A percentile compares a stretch with the other conserved stretches of the same genome.
Evolutionary conservation across 1,284 basidiomycete genomes (phyloP).

Genomic region (Agroathelia rolfsii): DNA sequence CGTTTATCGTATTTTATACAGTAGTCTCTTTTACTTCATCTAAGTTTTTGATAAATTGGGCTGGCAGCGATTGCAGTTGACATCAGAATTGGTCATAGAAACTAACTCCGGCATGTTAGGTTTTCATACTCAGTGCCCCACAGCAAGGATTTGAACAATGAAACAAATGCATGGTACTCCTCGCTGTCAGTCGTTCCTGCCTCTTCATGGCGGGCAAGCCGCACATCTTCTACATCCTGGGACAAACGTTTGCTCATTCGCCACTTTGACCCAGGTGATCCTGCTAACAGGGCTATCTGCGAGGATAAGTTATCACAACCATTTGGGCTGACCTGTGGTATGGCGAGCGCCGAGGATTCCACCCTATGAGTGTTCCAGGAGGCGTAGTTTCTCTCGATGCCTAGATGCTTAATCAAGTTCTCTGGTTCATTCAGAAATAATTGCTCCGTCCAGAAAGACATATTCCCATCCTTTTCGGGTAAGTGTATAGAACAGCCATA

Average conservation of each 20-base stretch:
- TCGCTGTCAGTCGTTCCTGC: constrained; percentile 32
- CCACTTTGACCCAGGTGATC: constrained; percentile 26
- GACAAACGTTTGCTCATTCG: constrained; percentile 27
- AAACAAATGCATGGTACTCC: constrained; percentile 30
- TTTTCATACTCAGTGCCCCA: constrained; percentile 26
- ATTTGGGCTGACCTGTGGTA: constrained; percentile 27
- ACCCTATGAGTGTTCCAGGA: constrained; percentile 43
- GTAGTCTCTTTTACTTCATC: too few relatives aligned
- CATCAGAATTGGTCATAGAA: too few relatives aligned
- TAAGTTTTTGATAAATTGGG: too few relatives aligned
- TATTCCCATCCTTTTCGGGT: constrained; percentile 25
- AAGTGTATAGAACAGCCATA: constrained; percentile 36
- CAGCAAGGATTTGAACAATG: constrained; percentile 22
- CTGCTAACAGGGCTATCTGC: constrained; percentile 29
- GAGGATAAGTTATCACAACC: constrained; percentile 32
- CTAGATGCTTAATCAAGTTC: constrained; percentile 30
- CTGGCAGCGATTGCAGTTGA: too few relatives aligned
- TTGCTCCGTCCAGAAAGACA: constrained; percentile 31
- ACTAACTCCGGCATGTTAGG: constrained; percentile 34
- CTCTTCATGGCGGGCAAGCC: constrained; percentile 38
- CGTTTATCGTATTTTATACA: too few relatives aligned
- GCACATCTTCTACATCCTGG: constrained; percentile 28
- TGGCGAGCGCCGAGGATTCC: constrained; percentile 34
- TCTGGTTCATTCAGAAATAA: constrained; percentile 39
- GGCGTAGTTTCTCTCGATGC: constrained; percentile 24